These are phyloP conservation scores for Heliosperma pusillum DNA, from an alignment of 148 eudicot species.

Conservation along the genomic window DNA sequence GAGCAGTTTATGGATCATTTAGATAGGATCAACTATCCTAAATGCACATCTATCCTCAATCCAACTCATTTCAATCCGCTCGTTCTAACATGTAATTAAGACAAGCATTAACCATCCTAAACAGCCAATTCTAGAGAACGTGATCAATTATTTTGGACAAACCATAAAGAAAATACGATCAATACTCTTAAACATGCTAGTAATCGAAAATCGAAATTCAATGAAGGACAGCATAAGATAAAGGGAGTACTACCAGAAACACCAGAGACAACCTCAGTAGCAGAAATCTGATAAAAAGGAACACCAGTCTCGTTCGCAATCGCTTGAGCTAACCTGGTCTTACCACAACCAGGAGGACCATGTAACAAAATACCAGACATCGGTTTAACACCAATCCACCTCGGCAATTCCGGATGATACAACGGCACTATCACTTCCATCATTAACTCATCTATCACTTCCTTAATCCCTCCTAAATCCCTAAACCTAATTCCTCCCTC, in stretches of 20 bases:
- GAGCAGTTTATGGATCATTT: no score
- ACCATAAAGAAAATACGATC: neutral
- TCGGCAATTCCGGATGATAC: constrained; percentile 45
- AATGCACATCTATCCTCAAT: neutral
- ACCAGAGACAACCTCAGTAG: constrained; percentile 83
- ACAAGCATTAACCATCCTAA: neutral
- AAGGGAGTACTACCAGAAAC: constrained; percentile 47
- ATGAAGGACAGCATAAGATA: neutral
- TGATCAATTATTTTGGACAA: neutral
- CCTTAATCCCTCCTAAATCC: constrained; percentile 75
- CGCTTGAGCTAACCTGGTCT: constrained; percentile 82
- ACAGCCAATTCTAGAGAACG: neutral
- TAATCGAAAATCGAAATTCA: neutral
- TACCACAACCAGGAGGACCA: constrained; percentile 95
- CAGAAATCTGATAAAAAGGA: constrained; percentile 70
- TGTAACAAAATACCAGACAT: constrained; percentile 72
- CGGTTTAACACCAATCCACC: constrained; percentile 43
- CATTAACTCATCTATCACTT: constrained; percentile 51
- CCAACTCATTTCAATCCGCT: neutral
- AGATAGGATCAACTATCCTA: neutral
- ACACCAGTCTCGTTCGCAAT: constrained; percentile 81
- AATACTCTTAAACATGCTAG: neutral
- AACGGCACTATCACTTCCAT: constrained; percentile 76
- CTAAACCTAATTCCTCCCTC: constrained; percentile 48
- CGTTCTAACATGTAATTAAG: neutral